phyloP scores from a whole-genome alignment of 106 monocot species.

The Posidonia australis region DNA sequence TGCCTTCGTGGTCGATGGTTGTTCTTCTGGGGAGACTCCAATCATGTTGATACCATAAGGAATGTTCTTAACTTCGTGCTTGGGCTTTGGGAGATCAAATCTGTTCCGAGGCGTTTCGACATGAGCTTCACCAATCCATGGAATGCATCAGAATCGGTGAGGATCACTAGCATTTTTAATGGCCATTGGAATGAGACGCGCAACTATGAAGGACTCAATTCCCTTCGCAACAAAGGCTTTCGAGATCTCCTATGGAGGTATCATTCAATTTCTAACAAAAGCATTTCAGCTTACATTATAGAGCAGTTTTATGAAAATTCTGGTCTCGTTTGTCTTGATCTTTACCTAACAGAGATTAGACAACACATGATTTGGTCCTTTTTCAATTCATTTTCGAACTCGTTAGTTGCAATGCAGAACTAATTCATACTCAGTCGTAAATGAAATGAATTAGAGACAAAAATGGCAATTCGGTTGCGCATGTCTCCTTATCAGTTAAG shows the following conservation, averaged over 20 bases:
- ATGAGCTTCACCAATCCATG: slow-evolving; percentile 35
- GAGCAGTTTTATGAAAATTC: not conserved
- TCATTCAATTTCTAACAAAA: not conserved
- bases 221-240: slow-evolving; percentile 44
- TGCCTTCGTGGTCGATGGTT: slow-evolving; percentile 64
- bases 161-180: slow-evolving; percentile 90
- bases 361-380: no score
- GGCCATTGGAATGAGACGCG: slow-evolving; percentile 83
- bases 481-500: no score
- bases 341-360: no score
- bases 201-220: slow-evolving; percentile 72
- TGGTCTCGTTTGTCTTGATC: no score
- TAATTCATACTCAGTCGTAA: no score
- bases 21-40: slow-evolving; percentile 98
- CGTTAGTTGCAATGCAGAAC: no score
- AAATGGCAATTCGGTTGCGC: no score
- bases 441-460: no score
- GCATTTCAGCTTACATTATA: not conserved
- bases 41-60: slow-evolving; percentile 85
- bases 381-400: no score
- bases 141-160: slow-evolving; percentile 35
- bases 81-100: slow-evolving; percentile 18
- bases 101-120: slow-evolving; percentile 66
- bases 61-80: slow-evolving; percentile 73
- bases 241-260: slow-evolving; percentile 24